Conservation (phyloP, 352 stramenopile genomes). For the Pseudoperonospora humuli region DNA sequence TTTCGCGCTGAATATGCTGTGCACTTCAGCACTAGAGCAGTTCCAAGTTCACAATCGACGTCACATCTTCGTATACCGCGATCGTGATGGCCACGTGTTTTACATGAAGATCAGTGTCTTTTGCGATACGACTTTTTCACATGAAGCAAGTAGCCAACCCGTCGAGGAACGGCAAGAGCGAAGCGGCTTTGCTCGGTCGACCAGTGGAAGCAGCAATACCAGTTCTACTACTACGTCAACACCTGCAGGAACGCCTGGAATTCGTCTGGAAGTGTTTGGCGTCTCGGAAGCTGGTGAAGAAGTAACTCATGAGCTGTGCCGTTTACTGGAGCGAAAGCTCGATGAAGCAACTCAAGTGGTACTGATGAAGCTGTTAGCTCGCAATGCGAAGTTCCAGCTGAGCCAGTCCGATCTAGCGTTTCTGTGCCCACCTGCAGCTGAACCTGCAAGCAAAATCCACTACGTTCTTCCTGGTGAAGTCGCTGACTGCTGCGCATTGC, state of each 20-base stretch:
- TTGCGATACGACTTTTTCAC: conserved; percentile 16
- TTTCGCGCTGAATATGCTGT: conserved; percentile 77
- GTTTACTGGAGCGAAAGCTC: conserved; percentile 76
- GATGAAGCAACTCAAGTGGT: conserved; percentile 82
- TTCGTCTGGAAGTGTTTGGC: conserved; percentile 79
- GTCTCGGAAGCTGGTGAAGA: conserved; percentile 75
- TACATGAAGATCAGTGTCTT: conserved; percentile 84
- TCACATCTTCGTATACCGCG: conserved; percentile 83
- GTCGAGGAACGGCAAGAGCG: conserved; percentile 25
- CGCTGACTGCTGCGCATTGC: conserved; percentile 24
- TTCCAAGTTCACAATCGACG: conserved; percentile 87
- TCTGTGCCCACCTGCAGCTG: conserved; percentile 46
- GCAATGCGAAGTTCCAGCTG: conserved; percentile 82
- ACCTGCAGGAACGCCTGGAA: conserved; percentile 27
- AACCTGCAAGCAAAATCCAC: conserved; percentile 29
- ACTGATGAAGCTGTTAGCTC: conserved; percentile 79
- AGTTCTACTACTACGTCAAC: conserved; percentile 5
- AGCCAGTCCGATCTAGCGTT: conserved; percentile 66
- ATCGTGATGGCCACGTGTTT: conserved; percentile 80
- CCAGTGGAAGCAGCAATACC: conserved; percentile 18
- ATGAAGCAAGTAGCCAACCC: conserved; percentile 1
- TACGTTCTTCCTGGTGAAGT: conserved; percentile 44
- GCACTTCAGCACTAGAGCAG: conserved; percentile 77
- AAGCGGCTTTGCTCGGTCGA: conserved; percentile 12
- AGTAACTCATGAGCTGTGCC: conserved; percentile 76